Percentiles rank a stretch among this genome's conserved stretches.
These are phyloP conservation scores for Hyphopichia khmerensis DNA, from an alignment of 1,139 yeast genomes.

Conservation along the genomic window DNA sequence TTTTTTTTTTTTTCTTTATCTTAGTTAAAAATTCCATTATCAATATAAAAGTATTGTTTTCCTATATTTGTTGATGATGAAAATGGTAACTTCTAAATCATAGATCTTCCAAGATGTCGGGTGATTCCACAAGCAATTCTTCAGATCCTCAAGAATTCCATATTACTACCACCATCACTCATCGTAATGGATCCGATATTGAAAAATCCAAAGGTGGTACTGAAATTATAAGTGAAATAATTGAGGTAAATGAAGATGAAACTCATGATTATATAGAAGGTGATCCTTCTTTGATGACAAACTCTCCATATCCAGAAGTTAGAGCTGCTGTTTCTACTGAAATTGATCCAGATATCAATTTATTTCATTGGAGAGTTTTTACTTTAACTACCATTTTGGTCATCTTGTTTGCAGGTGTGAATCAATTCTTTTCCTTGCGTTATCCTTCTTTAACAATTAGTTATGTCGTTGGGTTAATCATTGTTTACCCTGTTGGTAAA, in stretches of 20 bases:
- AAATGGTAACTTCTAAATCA: too few species aligned
- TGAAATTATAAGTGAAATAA: not conserved
- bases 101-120: not conserved
- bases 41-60: too few species aligned
- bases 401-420: slow-evolving; percentile 18
- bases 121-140: not conserved
- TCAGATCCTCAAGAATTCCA: not conserved
- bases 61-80: too few species aligned
- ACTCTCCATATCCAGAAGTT: slow-evolving; percentile 20
- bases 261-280: slow-evolving; percentile 18
- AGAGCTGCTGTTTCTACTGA: slow-evolving; percentile 16
- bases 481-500: slow-evolving; percentile 17
- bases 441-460: slow-evolving; percentile 20
- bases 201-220: not conserved
- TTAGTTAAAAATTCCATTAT: too few species aligned
- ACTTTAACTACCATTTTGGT: slow-evolving; percentile 14
- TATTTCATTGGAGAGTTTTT: slow-evolving; percentile 19
- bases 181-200: not conserved
- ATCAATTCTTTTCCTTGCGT: slow-evolving; percentile 21
- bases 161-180: not conserved
- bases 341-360: slow-evolving; percentile 12
- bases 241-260: slow-evolving; percentile 7
- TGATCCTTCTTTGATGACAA: slow-evolving; percentile 22
- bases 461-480: slow-evolving; percentile 16
- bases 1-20: not conserved